Base-by-base conservation (phyloP, 2,329 filamentous ascomycete species). In the Fusarium vanettenii region DNA sequence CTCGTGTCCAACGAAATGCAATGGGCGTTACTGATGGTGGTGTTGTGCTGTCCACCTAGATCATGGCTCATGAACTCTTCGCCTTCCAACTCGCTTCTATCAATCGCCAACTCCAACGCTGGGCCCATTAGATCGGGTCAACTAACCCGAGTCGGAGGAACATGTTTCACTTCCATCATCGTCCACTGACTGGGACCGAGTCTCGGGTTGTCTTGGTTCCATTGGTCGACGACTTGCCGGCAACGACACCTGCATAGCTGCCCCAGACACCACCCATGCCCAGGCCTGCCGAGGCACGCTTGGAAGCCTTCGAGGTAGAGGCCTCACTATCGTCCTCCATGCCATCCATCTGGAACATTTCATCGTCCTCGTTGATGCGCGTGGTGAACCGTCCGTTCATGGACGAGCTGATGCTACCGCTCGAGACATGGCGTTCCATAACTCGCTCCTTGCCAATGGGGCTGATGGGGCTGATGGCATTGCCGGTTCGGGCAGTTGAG, bases 321-420 rank as follows among this genome's bases (percentile, higher is more conserved):
- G 87, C 83, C 35, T 91, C 89, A 25, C 89, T 88, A 29, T 90
- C 89, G 65, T 91, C 89, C 74, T 92, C 90, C 90, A 92, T 92
- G 78, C 85, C 89, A 50, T 79, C 77, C 79, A 92, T 92, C 16
- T 92, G 88, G 73, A 92, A 91, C 29, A 89, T 87, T 5, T 89
- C 85, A 65, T 92, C 89, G 75, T 92, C 90, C 78, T 92, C 90
- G 69, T 92, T 90, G 71, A 92, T 92, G 4, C 90, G 90, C 1
- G 89, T 92, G 2, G 90, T 90, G 79, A 91, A 91, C 18, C 90
- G 85, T 22, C 89, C 89, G 43, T 86, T 89, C 43, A 84, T 83
- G 22, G 83, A 86, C 57, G 88, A 89, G 74, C 87, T 86, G 75
- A 90, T 87, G 74, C 89, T 91, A 33, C 87, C 87, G 66, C 87